Evolutionary conservation across 257 asterid genomes (phyloP).

Genomic region (Lycium ferocissimum): DNA sequence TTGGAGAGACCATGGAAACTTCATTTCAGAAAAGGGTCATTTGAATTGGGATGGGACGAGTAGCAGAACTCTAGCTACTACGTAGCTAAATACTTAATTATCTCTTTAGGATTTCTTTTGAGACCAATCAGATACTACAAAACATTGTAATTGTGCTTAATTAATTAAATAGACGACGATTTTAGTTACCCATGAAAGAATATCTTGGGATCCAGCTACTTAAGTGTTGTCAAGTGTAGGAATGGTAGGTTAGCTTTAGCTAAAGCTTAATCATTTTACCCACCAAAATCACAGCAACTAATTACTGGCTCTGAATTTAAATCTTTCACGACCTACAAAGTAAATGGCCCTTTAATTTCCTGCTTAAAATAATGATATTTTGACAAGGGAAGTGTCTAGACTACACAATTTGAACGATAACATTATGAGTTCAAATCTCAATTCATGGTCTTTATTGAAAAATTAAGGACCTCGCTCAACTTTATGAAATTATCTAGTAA

Average conservation of each 20-base stretch:
- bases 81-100: neutral
- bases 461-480: too few relatives aligned
- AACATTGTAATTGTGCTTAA: neutral
- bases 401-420: too few relatives aligned
- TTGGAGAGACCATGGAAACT: neutral
- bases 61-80: neutral
- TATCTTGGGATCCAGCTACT: slow-evolving; percentile 3
- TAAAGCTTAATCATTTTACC: slow-evolving; percentile 22
- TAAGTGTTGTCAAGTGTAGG: slow-evolving; percentile 11
- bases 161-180: neutral
- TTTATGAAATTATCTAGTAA: too few relatives aligned
- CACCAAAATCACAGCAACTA: neutral
- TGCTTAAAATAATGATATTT: neutral
- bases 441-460: too few relatives aligned
- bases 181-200: neutral
- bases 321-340: neutral
- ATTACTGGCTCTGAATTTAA: slow-evolving; percentile 22
- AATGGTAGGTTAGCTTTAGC: slow-evolving; percentile 22
- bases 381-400: too few relatives aligned
- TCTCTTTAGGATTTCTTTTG: neutral
- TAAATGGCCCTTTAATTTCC: neutral
- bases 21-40: neutral
- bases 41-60: neutral
- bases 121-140: neutral
- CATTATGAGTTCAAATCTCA: too few relatives aligned